These are phyloP conservation scores for Talaromyces wortmannii DNA, from an alignment of 495 filamentous ascomycete species.

Conservation along the genomic window DNA sequence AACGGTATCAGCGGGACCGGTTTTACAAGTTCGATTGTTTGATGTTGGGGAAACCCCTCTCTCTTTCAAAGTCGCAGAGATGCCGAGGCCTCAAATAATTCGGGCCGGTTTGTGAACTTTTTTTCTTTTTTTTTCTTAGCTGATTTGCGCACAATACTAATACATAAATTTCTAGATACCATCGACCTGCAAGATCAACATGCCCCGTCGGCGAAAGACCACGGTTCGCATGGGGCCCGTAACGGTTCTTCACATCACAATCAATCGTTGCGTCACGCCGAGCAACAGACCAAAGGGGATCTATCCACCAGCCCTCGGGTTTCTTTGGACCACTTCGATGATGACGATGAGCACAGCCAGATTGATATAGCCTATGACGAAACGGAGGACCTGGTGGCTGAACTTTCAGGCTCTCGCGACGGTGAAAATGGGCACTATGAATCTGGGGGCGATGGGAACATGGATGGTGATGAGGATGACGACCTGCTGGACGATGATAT, in stretches of 20 bases:
- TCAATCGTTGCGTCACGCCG: slow-evolving; percentile 68
- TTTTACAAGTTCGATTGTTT: not conserved
- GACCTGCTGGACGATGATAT: slow-evolving; percentile 79
- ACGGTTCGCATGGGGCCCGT: slow-evolving; percentile 44
- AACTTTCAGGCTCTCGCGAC: slow-evolving; percentile 44
- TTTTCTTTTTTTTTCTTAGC: slow-evolving; percentile 7
- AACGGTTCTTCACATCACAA: slow-evolving; percentile 78
- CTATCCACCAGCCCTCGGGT: slow-evolving; percentile 43
- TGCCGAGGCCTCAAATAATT: slow-evolving; percentile 74
- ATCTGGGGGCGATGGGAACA: slow-evolving; percentile 46
- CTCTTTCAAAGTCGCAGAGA: slow-evolving; percentile 17
- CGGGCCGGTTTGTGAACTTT: slow-evolving; percentile 59
- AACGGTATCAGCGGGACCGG: not conserved
- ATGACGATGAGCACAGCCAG: slow-evolving; percentile 40
- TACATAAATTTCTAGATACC: slow-evolving; percentile 56
- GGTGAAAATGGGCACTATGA: slow-evolving; percentile 45
- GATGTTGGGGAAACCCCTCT: not conserved
- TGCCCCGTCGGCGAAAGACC: slow-evolving; percentile 76
- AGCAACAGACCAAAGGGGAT: slow-evolving; percentile 67
- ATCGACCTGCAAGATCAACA: slow-evolving; percentile 87
- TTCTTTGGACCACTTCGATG: slow-evolving; percentile 36
- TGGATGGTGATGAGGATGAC: slow-evolving; percentile 69
- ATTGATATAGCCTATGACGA: slow-evolving; percentile 33
- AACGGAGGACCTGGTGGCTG: slow-evolving; percentile 20
- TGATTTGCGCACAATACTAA: slow-evolving; percentile 9